Base-by-base conservation (phyloP, 352 stramenopile genomes). In the Globisporangium viniferum region DNA sequence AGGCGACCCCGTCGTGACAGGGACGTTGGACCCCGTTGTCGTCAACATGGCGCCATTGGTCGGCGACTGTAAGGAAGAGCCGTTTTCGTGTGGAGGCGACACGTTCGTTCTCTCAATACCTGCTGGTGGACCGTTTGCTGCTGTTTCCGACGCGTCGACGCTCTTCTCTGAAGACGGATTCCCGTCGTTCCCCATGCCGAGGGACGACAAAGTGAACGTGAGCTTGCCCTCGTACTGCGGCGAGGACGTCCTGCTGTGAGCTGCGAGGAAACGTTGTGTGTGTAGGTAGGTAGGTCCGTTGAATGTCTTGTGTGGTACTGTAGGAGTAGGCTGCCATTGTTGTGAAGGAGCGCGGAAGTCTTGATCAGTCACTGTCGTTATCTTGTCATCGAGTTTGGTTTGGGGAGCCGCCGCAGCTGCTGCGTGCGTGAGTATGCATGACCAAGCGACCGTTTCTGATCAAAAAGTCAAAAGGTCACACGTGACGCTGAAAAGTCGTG, bases 181-280 rank as follows among this genome's bases (percentile, higher is more conserved):
- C 14, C 22, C 22, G 15, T 24, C 36, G 24, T 64, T 54, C n/a
- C 41, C 36, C 12, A 39, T 55, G 59, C 24, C 27, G n/a, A 44
- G 20, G 8, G 22, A 64, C 18, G 59, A 55, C 10, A 24, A 63
- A n/a, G 14, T 22, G 15, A 22, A 10, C n/a, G 31, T 33, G 14
- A 20, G 22, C 27, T 5, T 51, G 39, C 20, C 2, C 39, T 39
- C 39, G 24, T 39, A 51, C 39, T 49, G 41, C 12, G 39, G 20
- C 14, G 39, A 48, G 22, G 39, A 64, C 27, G 44, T 64, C 18
- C 18, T 64, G 39, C 59, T 64, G 36, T 63, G 55, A 61, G 56
- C 3, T 48, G 14, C 2, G 39, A 48, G 39, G 12, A 5, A 48
- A 14, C 20, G 12, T 20, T 48, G 39, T 48, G 0, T 44, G 8